Evolutionary conservation across 2,329 filamentous ascomycete genomes (phyloP).

Genomic region (Lecanicillium sp.): DNA sequence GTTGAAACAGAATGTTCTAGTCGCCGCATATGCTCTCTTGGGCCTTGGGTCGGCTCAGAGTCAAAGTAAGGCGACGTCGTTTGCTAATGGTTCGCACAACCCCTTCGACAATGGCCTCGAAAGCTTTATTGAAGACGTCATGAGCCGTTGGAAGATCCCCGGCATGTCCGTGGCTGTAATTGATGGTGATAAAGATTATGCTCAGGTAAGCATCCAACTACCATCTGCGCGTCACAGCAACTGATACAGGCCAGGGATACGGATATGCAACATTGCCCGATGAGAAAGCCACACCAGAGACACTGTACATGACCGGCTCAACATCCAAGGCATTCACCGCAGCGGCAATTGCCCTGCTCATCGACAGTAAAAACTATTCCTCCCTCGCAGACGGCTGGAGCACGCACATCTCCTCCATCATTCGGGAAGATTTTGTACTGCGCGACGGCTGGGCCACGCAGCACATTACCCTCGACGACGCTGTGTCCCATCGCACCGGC

Average conservation of each 20-base stretch:
- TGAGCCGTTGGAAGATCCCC: conserved; percentile 7
- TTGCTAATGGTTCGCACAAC: not conserved
- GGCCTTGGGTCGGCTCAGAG: too few relatives aligned
- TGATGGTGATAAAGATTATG: conserved; percentile 4
- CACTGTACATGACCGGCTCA: conserved; percentile 8
- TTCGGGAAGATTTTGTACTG: conserved; percentile 12
- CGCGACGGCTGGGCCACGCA: conserved; percentile 7
- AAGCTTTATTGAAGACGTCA: not conserved
- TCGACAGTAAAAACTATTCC: conserved; percentile 14
- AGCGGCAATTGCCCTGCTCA: conserved; percentile 3
- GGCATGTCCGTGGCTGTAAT: conserved; percentile 7
- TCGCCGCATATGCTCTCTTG: too few relatives aligned
- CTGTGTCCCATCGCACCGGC: conserved; percentile 6
- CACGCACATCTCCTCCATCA: conserved; percentile 10
- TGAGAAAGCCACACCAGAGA: conserved; percentile 7
- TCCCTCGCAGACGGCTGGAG: conserved; percentile 2
- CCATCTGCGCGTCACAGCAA: too few relatives aligned
- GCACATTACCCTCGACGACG: conserved; percentile 8
- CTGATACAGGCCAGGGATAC: too few relatives aligned
- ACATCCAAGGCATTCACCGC: conserved; percentile 11
- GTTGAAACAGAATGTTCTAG: too few relatives aligned
- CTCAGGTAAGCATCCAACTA: not conserved
- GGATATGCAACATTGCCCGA: conserved; percentile 12
- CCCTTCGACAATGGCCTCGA: conserved; percentile 2
- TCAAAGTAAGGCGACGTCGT: not conserved